Evolutionary conservation across 805 yeast species (phyloP), one percentile per base, ranked within the genome.

Genomic region (Kodamaea fukazawae): DNA sequence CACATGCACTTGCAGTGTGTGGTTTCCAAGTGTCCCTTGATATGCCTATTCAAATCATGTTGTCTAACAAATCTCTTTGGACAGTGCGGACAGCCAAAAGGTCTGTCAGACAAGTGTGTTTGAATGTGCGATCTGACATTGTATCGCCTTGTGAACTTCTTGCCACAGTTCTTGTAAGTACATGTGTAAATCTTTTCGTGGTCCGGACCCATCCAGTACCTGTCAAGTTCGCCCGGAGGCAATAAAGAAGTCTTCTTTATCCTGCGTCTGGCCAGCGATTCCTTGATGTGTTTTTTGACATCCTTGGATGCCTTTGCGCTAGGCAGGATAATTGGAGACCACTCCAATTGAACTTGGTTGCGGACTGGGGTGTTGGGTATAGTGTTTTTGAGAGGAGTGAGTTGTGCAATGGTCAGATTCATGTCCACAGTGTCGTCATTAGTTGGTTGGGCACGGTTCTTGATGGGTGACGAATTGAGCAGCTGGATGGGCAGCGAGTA

Each of bases 101-200:
- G 99, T 47, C 97, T 71, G 60, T 95, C 99, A 58, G 91, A 82
- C 36, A 93, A 65, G 69, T 93, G 99, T 0, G 99, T 93, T 59
- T 93, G 99, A 41, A 93, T 90, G 60, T 93, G 99, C 0, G 96
- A 87, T 46, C 98, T 71, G 9, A 88, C 87, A 54, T 93, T 93
- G 62, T 95, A 95, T 34, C 96, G 73, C 55, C 99, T 73, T 6
- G 89, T 80, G 63, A 93, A 91, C 40, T 75, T 67, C 63, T 93
- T 89, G 7, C 86, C 84, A 64, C 99, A 93, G 40, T 73, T 72
- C 11, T 83, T 76, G 60, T 71, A 91, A 43, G 76, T 71, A 61
- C 99, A 93, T 27, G 80, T 73, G 64, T 75, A 95, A 22, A 75
- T 69, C 44, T 82, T 84, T 35, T 83, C 77, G 22, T 68, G 76